phyloP scores from a whole-genome alignment of 2,329 filamentous ascomycete genomes.

The Salinomyces thailandicus region DNA sequence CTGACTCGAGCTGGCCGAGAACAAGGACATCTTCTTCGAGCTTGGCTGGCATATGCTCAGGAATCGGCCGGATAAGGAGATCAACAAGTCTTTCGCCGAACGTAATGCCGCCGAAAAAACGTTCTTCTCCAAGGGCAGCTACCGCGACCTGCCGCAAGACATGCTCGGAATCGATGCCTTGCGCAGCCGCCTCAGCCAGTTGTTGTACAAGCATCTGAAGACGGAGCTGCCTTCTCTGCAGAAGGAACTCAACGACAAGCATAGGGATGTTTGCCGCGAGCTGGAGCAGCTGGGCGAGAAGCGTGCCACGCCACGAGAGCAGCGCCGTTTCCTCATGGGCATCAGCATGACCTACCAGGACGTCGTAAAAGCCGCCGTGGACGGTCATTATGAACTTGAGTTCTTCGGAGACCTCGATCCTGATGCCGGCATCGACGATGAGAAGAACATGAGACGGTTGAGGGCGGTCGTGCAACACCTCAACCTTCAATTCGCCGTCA shows the following conservation, averaged over 20 bases:
- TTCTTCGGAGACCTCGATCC: slow-evolving; percentile 39
- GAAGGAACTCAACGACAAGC: slow-evolving; percentile 23
- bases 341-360: slow-evolving; percentile 37
- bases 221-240: slow-evolving; percentile 28
- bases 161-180: slow-evolving; percentile 41
- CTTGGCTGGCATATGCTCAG: slow-evolving; percentile 47
- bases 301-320: slow-evolving; percentile 37
- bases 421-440: slow-evolving; percentile 15
- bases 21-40: slow-evolving; percentile 30
- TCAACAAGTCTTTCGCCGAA: slow-evolving; percentile 27
- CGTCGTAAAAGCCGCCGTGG: slow-evolving; percentile 37
- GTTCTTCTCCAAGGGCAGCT: slow-evolving; percentile 28
- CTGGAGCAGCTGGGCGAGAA: slow-evolving; percentile 42
- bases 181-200: slow-evolving; percentile 39
- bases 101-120: slow-evolving; percentile 29
- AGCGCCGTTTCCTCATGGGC: slow-evolving; percentile 38
- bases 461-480: slow-evolving; percentile 45
- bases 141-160: slow-evolving; percentile 18
- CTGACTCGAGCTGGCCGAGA: slow-evolving; percentile 32
- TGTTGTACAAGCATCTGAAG: slow-evolving; percentile 34
- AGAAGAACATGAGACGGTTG: slow-evolving; percentile 32
- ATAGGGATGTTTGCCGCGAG: slow-evolving; percentile 15
- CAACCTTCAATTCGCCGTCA: slow-evolving; percentile 37
- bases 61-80: slow-evolving; percentile 33
- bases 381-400: slow-evolving; percentile 41